Conservation (phyloP, 495 filamentous ascomycete genomes). For the Pseudotulostoma volvatum region DNA sequence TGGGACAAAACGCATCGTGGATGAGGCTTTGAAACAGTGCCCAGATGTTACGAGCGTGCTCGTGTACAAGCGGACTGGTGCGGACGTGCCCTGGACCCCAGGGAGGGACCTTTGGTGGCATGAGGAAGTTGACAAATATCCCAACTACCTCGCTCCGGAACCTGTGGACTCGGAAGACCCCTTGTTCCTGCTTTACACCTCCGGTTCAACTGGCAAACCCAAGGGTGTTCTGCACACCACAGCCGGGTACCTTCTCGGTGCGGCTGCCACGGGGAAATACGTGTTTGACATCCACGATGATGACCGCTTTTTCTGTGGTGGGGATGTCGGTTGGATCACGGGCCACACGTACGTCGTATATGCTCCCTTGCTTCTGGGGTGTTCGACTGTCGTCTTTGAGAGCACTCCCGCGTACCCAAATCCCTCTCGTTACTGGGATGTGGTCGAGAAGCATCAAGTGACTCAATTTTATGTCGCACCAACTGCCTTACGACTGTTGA, state of each 20-base stretch:
- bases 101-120: slow-evolving; percentile 97
- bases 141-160: slow-evolving; percentile 74
- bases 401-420: slow-evolving; percentile 94
- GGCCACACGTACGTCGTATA: slow-evolving; percentile 99
- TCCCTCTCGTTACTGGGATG: slow-evolving; percentile 98
- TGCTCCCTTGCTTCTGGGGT: slow-evolving; percentile 79
- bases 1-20: slow-evolving; percentile 97
- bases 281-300: slow-evolving; percentile 95
- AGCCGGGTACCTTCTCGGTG: slow-evolving; percentile 82
- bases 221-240: slow-evolving; percentile 99
- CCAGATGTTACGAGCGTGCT: slow-evolving; percentile 73
- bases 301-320: slow-evolving; percentile 92
- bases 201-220: slow-evolving; percentile 92
- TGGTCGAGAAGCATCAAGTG: slow-evolving; percentile 84
- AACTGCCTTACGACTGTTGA: slow-evolving; percentile 80
- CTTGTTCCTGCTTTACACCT: slow-evolving; percentile 94
- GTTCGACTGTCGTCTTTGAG: slow-evolving; percentile 96
- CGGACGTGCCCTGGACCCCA: slow-evolving; percentile 76
- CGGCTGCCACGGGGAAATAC: slow-evolving; percentile 89
- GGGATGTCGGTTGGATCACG: slow-evolving; percentile 98
- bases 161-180: slow-evolving; percentile 85
- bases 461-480: slow-evolving; percentile 99
- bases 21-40: slow-evolving; percentile 94
- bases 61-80: slow-evolving; percentile 90
- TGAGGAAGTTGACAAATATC: slow-evolving; percentile 92